Conservation (phyloP, 1,284 basidiomycete species). For the Ganoderma meredithae region DNA sequence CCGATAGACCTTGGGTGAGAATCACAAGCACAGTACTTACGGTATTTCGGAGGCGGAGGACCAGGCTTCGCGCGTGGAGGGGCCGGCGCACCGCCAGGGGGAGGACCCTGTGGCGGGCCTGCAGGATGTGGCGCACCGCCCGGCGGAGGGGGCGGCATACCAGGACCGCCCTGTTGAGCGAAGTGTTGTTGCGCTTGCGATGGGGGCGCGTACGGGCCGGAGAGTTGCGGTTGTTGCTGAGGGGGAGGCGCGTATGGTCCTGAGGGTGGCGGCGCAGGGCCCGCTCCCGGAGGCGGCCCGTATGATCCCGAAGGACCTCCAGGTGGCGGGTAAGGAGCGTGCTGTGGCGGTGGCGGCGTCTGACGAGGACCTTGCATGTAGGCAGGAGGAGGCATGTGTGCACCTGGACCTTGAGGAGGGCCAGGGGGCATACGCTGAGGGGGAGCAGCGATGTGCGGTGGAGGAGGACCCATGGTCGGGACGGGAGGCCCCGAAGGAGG, state of each 20-base stretch:
- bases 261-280: constrained; percentile 27
- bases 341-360: constrained; percentile 45
- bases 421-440: constrained; percentile 48
- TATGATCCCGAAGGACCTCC: constrained; percentile 48
- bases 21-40: constrained; percentile 63
- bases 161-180: constrained; percentile 37
- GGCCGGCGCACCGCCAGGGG: constrained; percentile 46
- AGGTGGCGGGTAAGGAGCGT: constrained; percentile 37
- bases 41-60: constrained; percentile 82
- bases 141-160: constrained; percentile 37
- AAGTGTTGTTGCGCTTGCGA: constrained; percentile 30
- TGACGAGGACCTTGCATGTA: constrained; percentile 9
- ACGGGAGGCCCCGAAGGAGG: constrained; percentile 49
- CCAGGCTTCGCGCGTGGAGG: constrained; percentile 46
- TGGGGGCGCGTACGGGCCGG: constrained; percentile 27
- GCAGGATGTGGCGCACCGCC: constrained; percentile 51
- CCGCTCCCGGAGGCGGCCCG: constrained; percentile 31
- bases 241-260: constrained; percentile 31
- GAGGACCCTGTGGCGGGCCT: constrained; percentile 49
- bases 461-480: constrained; percentile 42
- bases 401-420: constrained; percentile 26
- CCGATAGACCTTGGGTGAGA: not conserved
- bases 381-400: constrained; percentile 7
- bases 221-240: constrained; percentile 19
- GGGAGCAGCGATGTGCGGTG: constrained; percentile 44